Evolutionary conservation across 345 rosid genomes (phyloP).

Genomic region (Salix koriyanagi): DNA sequence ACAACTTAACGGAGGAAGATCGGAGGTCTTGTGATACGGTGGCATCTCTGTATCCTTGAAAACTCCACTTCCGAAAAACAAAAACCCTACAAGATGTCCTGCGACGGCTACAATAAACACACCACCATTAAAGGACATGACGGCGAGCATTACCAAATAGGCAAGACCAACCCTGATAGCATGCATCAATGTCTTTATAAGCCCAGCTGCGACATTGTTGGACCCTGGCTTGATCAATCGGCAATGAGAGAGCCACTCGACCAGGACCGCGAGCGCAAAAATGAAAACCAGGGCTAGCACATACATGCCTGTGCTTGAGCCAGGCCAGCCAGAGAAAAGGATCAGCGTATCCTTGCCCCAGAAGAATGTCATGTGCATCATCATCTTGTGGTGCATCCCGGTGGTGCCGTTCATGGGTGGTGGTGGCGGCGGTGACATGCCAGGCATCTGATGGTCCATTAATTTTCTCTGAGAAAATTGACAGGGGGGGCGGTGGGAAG

Average conservation of each 20-base stretch:
- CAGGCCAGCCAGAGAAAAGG: conserved; percentile 74
- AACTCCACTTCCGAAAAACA: background rate
- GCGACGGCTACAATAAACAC: conserved; percentile 63
- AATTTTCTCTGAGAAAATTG: too few species aligned
- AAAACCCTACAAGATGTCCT: conserved; percentile 55
- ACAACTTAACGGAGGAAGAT: conserved; percentile 36
- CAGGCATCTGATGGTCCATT: conserved; percentile 16
- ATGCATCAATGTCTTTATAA: conserved; percentile 47
- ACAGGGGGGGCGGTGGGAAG: too few species aligned
- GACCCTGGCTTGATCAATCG: conserved; percentile 26
- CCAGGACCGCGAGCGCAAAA: conserved; percentile 40
- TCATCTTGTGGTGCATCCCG: conserved; percentile 43
- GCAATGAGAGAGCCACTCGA: conserved; percentile 57
- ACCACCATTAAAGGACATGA: conserved; percentile 86
- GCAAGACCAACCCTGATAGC: conserved; percentile 49
- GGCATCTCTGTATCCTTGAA: background rate
- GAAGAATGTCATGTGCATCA: conserved; percentile 47
- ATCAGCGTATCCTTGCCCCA: conserved; percentile 61
- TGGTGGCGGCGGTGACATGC: background rate
- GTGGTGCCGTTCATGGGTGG: background rate
- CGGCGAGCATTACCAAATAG: conserved; percentile 69
- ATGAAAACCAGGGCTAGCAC: conserved; percentile 42
- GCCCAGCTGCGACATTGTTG: conserved; percentile 32
- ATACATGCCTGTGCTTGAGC: conserved; percentile 48
- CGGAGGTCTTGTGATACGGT: conserved; percentile 24